Evolutionary conservation across 2,329 filamentous ascomycete genomes (phyloP), one percentile per base, ranked within the genome.

Genomic region (Phaeosphaeria sp.): DNA sequence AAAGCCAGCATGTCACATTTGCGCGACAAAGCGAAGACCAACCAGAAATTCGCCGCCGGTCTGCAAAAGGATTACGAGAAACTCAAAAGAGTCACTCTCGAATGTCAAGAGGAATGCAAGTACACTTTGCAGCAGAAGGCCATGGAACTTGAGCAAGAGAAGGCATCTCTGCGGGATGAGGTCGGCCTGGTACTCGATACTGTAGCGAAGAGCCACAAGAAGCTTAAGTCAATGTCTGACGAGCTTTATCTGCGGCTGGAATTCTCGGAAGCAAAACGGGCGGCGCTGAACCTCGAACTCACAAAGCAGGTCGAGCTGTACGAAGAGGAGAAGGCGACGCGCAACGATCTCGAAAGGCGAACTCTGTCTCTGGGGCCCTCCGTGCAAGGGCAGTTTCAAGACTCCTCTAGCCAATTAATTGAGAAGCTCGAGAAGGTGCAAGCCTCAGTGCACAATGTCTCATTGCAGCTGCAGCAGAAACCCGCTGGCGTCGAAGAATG

Each of bases 61-160:
- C 54, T 76, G 17, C 68, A 68, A 20, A 67, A 61, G 11, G 74
- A 77, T 49, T 66, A 69, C 21, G 64, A 66, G 21, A 66, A 61
- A 9, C 17, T 72, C 9, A 66, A 69, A 18, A 62, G 54, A n/a
- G 52, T 54, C 0, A 51, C 42, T 7, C 25, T 54, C 11, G 9
- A 7, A 15, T 58, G 62, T n/a, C 59, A 68, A 27, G 49, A 67
- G 0, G 43, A 65, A 9, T 69, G 49, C 51, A 57, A 59, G 13
- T 50, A 58, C 17, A 23, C 30, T 9, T 51, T 71, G 25, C 49
- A 63, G 17, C 55, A 56, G 2, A 66, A 67, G 36, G 61, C 72
- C 18, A 33, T 54, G 1, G 66, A 73, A 21, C 6, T 70, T 2
- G 54, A 70, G 21, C 36, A 52, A 5, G 71, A 77, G 47, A 73